Evolutionary conservation across 768 basidiomycete species (phyloP).

Genomic region (Tricholoma sp.): DNA sequence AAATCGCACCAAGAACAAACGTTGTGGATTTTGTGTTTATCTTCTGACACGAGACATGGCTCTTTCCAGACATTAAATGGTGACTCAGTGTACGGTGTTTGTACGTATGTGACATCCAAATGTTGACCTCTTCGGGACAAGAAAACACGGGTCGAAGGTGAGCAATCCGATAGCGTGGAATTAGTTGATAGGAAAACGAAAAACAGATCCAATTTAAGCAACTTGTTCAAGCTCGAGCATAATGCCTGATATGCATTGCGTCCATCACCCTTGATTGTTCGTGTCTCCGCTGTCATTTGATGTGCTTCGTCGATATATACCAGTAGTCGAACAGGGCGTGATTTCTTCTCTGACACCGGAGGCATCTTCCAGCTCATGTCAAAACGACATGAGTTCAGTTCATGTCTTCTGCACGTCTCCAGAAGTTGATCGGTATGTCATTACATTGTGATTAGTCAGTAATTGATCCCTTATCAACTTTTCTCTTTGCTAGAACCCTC

Average conservation of each 20-base stretch:
- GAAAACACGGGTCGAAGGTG: background rate
- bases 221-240: background rate
- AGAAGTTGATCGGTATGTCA: too few relatives aligned
- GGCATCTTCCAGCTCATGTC: too few relatives aligned
- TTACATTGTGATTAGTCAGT: too few relatives aligned
- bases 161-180: background rate
- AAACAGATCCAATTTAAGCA: background rate
- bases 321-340: background rate
- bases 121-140: background rate
- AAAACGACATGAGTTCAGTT: too few relatives aligned
- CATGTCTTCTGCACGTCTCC: too few relatives aligned
- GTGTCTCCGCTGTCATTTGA: background rate
- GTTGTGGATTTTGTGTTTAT: background rate
- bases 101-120: background rate
- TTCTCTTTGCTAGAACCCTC: too few relatives aligned
- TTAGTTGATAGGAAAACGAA: background rate
- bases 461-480: too few relatives aligned
- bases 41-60: background rate
- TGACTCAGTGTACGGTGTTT: background rate
- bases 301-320: background rate
- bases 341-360: too few relatives aligned
- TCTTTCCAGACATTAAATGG: too few relatives aligned
- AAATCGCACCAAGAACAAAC: background rate
- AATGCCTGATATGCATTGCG: background rate
- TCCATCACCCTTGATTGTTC: background rate